phyloP scores from a whole-genome alignment of 306 rosid species.

The Parietaria judaica region DNA sequence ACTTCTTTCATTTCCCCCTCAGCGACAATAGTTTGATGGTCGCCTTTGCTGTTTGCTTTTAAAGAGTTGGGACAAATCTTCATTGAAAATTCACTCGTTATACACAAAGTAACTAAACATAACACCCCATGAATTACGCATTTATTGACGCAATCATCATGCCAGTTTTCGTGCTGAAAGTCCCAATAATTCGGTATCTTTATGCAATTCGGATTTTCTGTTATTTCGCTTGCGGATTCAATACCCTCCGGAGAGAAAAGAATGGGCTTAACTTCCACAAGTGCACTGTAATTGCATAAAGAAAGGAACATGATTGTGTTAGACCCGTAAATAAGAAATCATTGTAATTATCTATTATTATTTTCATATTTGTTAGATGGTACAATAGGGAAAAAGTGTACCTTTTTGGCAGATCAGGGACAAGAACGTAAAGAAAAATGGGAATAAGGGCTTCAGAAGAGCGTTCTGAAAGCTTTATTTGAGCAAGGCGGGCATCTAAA shows the following conservation, averaged over 20 bases:
- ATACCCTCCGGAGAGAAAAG: constrained; percentile 59
- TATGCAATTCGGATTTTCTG: constrained; percentile 23
- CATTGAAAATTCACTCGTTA: constrained; percentile 44
- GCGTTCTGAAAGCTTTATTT: constrained; percentile 36
- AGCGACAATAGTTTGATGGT: constrained; percentile 20
- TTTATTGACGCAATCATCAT: constrained; percentile 63
- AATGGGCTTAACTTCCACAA: constrained; percentile 79
- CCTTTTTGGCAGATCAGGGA: constrained; percentile 88
- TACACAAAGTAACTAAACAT: constrained; percentile 48
- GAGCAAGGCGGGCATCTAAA: constrained; percentile 39
- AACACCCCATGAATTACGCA: constrained; percentile 56
- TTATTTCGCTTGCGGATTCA: constrained; percentile 26
- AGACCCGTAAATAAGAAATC: too few relatives aligned
- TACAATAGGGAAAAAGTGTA: constrained; percentile 13
- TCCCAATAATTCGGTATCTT: constrained; percentile 41
- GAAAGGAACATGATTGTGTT: neutral
- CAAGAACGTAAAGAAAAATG: constrained; percentile 56
- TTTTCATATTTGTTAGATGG: neutral
- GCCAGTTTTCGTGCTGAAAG: constrained; percentile 66
- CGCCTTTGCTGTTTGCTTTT: constrained; percentile 21
- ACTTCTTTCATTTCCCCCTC: constrained; percentile 46
- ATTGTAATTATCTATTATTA: neutral
- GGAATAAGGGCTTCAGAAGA: constrained; percentile 39
- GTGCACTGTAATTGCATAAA: constrained; percentile 49
- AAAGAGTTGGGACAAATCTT: constrained; percentile 41